phyloP scores from a whole-genome alignment of 768 basidiomycete species.

The Pisolithus albus region DNA sequence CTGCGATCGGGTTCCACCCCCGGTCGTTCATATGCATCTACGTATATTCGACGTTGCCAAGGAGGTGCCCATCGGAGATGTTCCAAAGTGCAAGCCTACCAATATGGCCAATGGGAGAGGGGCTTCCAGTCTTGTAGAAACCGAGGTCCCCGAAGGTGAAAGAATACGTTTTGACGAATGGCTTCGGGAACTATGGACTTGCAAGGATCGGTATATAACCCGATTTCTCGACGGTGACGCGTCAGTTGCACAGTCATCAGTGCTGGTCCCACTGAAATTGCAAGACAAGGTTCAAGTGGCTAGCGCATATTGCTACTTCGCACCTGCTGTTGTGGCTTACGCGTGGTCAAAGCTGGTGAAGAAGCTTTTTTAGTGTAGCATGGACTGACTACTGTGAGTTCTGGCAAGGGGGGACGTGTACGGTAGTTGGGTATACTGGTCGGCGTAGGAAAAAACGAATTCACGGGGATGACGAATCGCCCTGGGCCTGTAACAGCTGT shows the following conservation, averaged over 20 bases:
- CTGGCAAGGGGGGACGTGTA: not conserved
- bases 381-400: not conserved
- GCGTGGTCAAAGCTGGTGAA: conserved; percentile 37
- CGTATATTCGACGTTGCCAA: conserved; percentile 64
- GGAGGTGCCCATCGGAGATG: conserved; percentile 65
- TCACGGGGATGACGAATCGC: conserved; percentile 1
- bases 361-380: conserved; percentile 11
- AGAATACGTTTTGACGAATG: conserved; percentile 71
- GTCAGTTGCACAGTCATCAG: conserved; percentile 30
- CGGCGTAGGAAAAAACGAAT: not conserved
- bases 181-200: conserved; percentile 74
- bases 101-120: conserved; percentile 24
- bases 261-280: conserved; percentile 57
- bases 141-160: conserved; percentile 52
- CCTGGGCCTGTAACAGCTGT: conserved; percentile 37
- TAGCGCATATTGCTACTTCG: conserved; percentile 66
- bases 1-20: conserved; percentile 72
- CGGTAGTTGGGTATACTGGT: not conserved
- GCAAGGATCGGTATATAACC: conserved; percentile 79
- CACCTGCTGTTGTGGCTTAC: conserved; percentile 48
- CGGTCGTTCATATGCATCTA: conserved; percentile 81
- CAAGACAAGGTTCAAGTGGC: conserved; percentile 48
- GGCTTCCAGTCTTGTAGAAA: conserved; percentile 29
- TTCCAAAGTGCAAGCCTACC: conserved; percentile 33
- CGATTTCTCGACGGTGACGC: conserved; percentile 49